These are phyloP conservation scores for Pontederia paniculata DNA, from an alignment of 176 grass and related monocot species.

Conservation along the genomic window DNA sequence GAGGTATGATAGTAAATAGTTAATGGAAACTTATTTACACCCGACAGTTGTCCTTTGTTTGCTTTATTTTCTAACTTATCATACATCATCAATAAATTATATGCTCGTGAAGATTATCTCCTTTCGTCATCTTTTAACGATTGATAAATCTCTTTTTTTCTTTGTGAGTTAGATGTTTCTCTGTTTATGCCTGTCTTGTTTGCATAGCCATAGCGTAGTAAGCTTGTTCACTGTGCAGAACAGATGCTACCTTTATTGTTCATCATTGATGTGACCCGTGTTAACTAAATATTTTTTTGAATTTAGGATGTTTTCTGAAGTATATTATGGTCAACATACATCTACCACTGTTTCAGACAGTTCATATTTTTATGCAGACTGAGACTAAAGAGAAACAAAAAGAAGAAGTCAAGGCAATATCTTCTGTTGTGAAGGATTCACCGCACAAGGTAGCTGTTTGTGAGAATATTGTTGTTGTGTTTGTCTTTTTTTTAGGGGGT, in stretches of 20 bases:
- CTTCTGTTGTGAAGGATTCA: constrained; percentile 76
- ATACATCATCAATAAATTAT: too few relatives aligned
- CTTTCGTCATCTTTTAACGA: too few relatives aligned
- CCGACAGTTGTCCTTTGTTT: too few relatives aligned
- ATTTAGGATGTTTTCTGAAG: background rate
- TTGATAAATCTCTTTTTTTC: background rate
- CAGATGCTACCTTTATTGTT: background rate
- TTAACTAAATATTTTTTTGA: background rate
- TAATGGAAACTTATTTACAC: too few relatives aligned
- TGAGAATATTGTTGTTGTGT: background rate
- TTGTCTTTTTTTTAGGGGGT: too few relatives aligned
- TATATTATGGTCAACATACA: constrained; percentile 13
- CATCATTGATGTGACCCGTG: background rate
- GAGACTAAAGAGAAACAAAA: constrained; percentile 41
- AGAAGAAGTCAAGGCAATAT: constrained; percentile 44
- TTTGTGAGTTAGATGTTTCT: background rate
- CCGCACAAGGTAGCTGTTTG: constrained; percentile 57
- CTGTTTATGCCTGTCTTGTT: background rate
- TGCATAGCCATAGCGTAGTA: background rate
- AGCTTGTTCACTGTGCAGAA: background rate
- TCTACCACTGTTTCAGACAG: constrained; percentile 16
- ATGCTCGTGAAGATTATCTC: too few relatives aligned
- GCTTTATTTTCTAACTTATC: too few relatives aligned
- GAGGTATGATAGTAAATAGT: too few relatives aligned
- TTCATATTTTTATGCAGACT: constrained; percentile 52